A percentile compares a stretch with the other conserved stretches of the same genome.
Conservation (phyloP, 768 basidiomycete species). For the Tephrocybe rancida region DNA sequence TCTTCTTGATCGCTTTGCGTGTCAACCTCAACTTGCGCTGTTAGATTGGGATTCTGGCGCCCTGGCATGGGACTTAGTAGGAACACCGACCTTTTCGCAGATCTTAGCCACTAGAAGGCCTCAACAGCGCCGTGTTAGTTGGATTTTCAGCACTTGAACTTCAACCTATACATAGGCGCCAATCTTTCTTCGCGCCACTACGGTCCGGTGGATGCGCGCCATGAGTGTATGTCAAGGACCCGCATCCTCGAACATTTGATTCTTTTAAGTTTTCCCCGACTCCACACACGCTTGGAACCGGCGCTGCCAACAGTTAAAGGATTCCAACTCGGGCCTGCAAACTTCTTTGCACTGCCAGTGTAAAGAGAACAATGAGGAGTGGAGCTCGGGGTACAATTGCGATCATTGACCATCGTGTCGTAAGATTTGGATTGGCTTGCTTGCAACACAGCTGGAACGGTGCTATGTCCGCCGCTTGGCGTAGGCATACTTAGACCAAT, state of each 20-base stretch:
- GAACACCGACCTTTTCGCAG: constrained; percentile 3
- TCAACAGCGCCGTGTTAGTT: not conserved
- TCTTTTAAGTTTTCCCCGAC: not conserved
- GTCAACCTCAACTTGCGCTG: not conserved
- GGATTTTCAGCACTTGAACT: not conserved
- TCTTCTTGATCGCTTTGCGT: not conserved
- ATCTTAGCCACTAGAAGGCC: not conserved
- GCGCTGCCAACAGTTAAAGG: no score
- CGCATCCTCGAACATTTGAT: not conserved
- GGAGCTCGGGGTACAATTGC: not conserved
- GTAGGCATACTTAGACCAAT: no score
- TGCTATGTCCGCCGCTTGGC: not conserved
- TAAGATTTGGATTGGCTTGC: not conserved
- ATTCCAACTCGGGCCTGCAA: no score
- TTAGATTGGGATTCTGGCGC: not conserved
- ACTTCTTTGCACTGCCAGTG: no score
- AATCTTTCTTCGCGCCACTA: not conserved
- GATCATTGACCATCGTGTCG: not conserved
- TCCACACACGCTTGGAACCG: no score
- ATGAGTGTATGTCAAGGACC: not conserved
- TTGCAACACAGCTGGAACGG: not conserved
- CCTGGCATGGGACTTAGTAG: no score
- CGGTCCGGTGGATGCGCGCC: not conserved
- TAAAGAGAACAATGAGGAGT: not conserved
- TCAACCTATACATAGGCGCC: not conserved